Percentiles rank a stretch among this genome's conserved stretches.
Evolutionary conservation across 176 grass and related monocot species (phyloP).

Genomic region (Oryza glumipatula): DNA sequence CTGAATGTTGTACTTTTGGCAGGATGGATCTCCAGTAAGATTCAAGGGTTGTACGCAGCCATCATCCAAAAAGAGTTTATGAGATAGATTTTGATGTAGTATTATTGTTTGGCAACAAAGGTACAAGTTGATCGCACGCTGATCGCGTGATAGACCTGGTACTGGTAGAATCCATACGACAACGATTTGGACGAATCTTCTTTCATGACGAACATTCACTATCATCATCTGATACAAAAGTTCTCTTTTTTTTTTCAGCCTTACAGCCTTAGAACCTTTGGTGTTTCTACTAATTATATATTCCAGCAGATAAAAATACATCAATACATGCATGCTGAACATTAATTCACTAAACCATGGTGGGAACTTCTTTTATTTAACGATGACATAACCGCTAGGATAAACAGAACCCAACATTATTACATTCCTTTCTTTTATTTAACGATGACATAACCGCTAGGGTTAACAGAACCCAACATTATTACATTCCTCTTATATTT

Average conservation of each 20-base stretch:
- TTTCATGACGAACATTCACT: neutral
- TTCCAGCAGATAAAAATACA: neutral
- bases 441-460: too few relatives aligned
- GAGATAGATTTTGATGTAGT: neutral
- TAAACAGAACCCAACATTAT: neutral
- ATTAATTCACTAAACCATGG: neutral
- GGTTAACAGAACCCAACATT: neutral
- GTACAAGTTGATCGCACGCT: neutral
- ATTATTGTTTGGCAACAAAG: neutral
- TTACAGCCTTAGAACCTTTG: neutral
- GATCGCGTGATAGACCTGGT: neutral
- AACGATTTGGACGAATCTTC: neutral
- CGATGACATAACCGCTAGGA: neutral
- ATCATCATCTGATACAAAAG: neutral
- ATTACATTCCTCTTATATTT: neutral
- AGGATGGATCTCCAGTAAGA: neutral
- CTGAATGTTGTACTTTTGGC: neutral
- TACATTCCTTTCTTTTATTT: neutral
- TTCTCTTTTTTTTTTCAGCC: neutral
- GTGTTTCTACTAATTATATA: neutral
- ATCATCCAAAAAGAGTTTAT: neutral
- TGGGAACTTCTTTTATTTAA: neutral
- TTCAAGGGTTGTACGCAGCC: neutral
- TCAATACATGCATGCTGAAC: neutral
- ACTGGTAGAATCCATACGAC: neutral